Evolutionary conservation across 2,329 filamentous ascomycete species (phyloP), one percentile per base, ranked within the genome.

Genomic region (Ophiognomonia clavigignenti-juglandacearum): DNA sequence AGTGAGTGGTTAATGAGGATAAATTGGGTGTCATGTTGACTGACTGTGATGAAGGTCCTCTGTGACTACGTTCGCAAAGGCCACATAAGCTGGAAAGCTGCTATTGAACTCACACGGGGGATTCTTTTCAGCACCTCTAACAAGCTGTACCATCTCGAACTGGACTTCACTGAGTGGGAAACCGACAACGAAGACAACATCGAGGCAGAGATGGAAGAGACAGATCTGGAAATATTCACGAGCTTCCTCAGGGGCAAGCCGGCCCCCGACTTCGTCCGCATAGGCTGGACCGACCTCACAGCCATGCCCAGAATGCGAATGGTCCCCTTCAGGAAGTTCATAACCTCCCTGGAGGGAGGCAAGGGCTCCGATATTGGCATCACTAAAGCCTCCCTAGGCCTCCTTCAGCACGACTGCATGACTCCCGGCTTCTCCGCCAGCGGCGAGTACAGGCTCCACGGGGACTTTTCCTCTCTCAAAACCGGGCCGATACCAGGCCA

Each of bases 281-380:
- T 92, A 11, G 84, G 86, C 62, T 95, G 85, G 81, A 70, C 86
- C 20, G 88, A 95, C 63, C 85, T 86, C 62, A 88, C 86, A n/a
- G 80, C 80, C 2, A 85, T 77, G 3, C 62, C 82, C 1, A 77
- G 86, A 14, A 74, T 80, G 54, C 78, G 86, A 3, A 77, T 88
- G 52, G 65, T 93, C 2, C 86, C 88, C 0, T 73, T 86, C 36
- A 68, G 71, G 1, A 73, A 75, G 34, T 77, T 83, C 20, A 59
- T 71, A 24, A 68, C 69, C 3, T 64, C 75, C 6, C 59, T 82
- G 0, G 64, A 67, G 16, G 63, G 72, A 31, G 68, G 72, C 13
- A 67, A 70, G 26, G 57, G 72, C 4, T 60, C 69, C 2, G 59
- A 64, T 10, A 69, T 88, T 14, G 77, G 80, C 4, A 77, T 92